Evolutionary conservation across 2,329 filamentous ascomycete species (phyloP), one percentile per base, ranked within the genome.

Genomic region (Alternaria dauci): DNA sequence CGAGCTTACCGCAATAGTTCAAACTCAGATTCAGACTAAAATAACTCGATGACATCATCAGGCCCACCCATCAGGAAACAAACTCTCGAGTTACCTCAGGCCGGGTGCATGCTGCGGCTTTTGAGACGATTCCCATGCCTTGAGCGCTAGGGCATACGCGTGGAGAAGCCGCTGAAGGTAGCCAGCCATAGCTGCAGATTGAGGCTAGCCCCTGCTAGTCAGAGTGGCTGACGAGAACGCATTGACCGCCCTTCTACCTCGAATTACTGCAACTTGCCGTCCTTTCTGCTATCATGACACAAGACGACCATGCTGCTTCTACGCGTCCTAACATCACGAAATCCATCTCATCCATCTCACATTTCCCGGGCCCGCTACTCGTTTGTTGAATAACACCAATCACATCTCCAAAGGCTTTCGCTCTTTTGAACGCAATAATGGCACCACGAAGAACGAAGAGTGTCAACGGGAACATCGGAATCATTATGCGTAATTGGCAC

Each of bases 21-120:
- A 23, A 43, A 51, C 39, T 25, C 18, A 59, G 56, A 42, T 34
- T 18, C 32, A 39, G 32, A n/a, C 52, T 47, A 48, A 34, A 18
- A 23, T 32, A 20, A n/a, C 20, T 47, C 26, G 52, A 59, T 59
- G 57, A 59, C 57, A 59, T 59, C 57, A 59, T 59, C 18, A 28
- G 44, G 18, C 52, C 46, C 52, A 55, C 57, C 25, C 12, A 12
- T 5, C 25, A 41, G n/a, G 18, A 57, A 16, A 52, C 41, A 51
- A 23, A 34, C 8, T 32, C 30, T 20, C 34, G 16, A 38, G 20
- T 34, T 38, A 46, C 43, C 30, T 11, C 20, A n/a, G 16, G 8
- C 18, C 25, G 25, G 25, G 18, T 5, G 26, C 30, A 44, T 43
- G n/a, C 39, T 36, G 51, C 51, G n/a, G 14, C 39, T 39, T 8